phyloP scores from a whole-genome alignment of 1,284 basidiomycete genomes.

The Sanghuangporus baumii region DNA sequence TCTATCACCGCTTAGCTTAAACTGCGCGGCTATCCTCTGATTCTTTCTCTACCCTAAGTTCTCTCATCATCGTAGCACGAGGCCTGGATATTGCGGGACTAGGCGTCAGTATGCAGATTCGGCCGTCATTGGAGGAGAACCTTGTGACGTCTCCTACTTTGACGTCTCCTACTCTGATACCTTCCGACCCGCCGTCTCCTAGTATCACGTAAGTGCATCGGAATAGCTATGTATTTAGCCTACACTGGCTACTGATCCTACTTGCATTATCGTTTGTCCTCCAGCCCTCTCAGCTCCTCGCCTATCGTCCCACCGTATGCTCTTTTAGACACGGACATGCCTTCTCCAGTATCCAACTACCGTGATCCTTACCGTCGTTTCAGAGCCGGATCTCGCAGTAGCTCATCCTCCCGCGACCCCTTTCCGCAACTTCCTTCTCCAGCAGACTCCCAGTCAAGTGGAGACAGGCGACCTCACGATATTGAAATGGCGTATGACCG shows the following conservation, averaged over 20 bases:
- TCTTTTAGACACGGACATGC: not conserved
- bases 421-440: constrained; percentile 1
- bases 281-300: not conserved
- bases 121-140: not conserved
- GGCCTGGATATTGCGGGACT: not conserved
- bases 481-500: not conserved
- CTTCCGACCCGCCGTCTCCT: not conserved
- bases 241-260: not conserved
- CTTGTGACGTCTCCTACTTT: not conserved
- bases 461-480: not conserved
- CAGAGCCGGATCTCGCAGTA: not conserved
- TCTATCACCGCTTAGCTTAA: not conserved
- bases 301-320: not conserved
- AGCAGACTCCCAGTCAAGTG: not conserved
- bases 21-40: not conserved
- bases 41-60: not conserved
- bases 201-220: constrained; percentile 4
- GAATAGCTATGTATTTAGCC: constrained; percentile 1
- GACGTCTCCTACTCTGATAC: too few relatives aligned
- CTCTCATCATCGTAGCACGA: constrained; percentile 2
- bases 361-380: not conserved
- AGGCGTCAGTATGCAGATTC: not conserved
- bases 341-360: not conserved
- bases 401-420: not conserved
- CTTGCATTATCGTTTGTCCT: not conserved